Percentiles rank a stretch among this genome's conserved stretches.
Conservation (phyloP, 2,329 filamentous ascomycete genomes). For the Arthroderma sp. region DNA sequence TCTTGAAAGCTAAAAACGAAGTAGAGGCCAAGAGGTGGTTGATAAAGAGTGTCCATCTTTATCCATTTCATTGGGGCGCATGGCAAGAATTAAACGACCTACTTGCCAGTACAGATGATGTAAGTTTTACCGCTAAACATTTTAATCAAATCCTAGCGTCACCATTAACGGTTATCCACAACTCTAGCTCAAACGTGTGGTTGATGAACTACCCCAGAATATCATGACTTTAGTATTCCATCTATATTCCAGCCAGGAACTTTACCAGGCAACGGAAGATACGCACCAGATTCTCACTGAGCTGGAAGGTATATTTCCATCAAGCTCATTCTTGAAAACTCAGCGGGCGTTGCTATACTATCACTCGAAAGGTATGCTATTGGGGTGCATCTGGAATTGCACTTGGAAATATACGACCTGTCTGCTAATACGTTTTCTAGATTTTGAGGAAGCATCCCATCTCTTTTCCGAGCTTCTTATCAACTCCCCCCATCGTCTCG, state of each 20-base stretch:
- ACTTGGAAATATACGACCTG: not conserved
- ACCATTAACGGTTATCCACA: not conserved
- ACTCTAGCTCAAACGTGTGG: constrained; percentile 55
- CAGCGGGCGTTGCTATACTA: constrained; percentile 81
- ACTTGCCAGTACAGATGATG: constrained; percentile 67
- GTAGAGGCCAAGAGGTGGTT: constrained; percentile 73
- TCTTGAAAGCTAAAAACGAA: constrained; percentile 85
- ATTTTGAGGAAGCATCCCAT: constrained; percentile 51
- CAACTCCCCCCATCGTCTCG: constrained; percentile 59
- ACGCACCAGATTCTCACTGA: constrained; percentile 65
- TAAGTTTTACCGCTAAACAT: constrained; percentile 35
- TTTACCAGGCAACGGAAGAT: constrained; percentile 71
- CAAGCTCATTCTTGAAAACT: constrained; percentile 77
- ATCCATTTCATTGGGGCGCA: constrained; percentile 92
- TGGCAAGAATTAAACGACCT: constrained; percentile 86
- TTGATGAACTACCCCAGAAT: constrained; percentile 67
- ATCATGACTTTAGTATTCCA: constrained; percentile 93
- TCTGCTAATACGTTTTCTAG: constrained; percentile 22
- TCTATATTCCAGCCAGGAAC: constrained; percentile 76
- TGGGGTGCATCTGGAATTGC: not conserved
- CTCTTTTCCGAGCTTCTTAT: constrained; percentile 56
- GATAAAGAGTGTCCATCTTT: constrained; percentile 75
- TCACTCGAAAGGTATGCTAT: constrained; percentile 56
- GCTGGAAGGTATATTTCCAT: constrained; percentile 72
- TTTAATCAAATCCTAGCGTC: constrained; percentile 6